Evolutionary conservation across 495 filamentous ascomycete species (phyloP).

Genomic region (Aspergillus sclerotioniger): DNA sequence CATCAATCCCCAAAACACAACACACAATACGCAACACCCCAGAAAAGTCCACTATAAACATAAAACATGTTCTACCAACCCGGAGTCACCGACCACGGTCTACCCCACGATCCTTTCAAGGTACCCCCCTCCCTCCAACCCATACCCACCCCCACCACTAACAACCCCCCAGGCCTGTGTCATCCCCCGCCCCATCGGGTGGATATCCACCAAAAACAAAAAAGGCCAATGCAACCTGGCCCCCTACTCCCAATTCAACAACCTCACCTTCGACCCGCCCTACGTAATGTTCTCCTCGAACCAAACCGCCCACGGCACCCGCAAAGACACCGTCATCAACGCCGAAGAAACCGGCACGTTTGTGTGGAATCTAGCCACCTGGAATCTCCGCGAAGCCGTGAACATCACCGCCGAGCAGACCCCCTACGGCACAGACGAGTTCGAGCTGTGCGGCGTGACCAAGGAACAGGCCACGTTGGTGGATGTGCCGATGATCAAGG

Average conservation of each 20-base stretch:
- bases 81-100: conserved; percentile 33
- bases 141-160: no score
- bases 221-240: conserved; percentile 47
- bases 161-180: conserved; percentile 31
- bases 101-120: conserved; percentile 46
- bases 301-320: conserved; percentile 36
- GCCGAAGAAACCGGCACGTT: conserved; percentile 52
- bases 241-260: conserved; percentile 59
- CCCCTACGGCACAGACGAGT: conserved; percentile 51
- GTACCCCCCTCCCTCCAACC: conserved; percentile 9
- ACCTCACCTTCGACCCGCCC: conserved; percentile 59
- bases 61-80: conserved; percentile 38
- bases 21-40: no score
- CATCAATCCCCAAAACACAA: no score
- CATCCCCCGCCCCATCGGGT: conserved; percentile 45
- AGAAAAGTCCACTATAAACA: not conserved
- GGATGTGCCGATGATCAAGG: conserved; percentile 48
- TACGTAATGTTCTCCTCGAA: conserved; percentile 58
- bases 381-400: conserved; percentile 48
- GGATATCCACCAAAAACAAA: conserved; percentile 41
- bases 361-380: conserved; percentile 59
- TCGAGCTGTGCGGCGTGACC: conserved; percentile 43
- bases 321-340: conserved; percentile 56
- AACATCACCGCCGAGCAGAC: conserved; percentile 49
- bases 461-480: conserved; percentile 39